Conservation (phyloP, 1,284 basidiomycete genomes). For the Ustilago trichophora region DNA sequence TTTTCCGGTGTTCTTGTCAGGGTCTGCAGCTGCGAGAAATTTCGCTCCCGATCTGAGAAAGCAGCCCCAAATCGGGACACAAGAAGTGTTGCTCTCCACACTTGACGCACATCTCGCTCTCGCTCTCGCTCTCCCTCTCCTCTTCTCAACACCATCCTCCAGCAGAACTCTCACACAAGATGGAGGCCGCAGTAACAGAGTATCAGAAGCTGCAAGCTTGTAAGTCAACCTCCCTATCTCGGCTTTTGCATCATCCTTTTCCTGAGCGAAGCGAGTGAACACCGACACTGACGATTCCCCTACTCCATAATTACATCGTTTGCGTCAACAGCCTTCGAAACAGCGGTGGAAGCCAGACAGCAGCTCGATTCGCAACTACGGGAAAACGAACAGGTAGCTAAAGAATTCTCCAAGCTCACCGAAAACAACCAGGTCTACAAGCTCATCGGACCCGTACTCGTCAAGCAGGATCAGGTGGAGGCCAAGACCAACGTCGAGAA, state of each 20-base stretch:
- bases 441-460: slow-evolving; percentile 87
- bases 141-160: not conserved
- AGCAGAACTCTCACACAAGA: slow-evolving; percentile 2
- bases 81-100: slow-evolving; percentile 9
- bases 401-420: slow-evolving; percentile 86
- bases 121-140: too few species aligned
- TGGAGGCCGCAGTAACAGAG: slow-evolving; percentile 44
- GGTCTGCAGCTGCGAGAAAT: too few species aligned
- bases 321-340: slow-evolving; percentile 41
- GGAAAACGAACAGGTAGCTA: slow-evolving; percentile 92
- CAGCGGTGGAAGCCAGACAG: slow-evolving; percentile 55
- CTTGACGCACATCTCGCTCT: slow-evolving; percentile 1
- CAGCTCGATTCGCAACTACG: slow-evolving; percentile 75
- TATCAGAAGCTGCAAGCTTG: slow-evolving; percentile 51
- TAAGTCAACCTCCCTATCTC: too few species aligned
- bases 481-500: slow-evolving; percentile 90
- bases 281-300: too few species aligned
- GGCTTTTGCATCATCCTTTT: too few species aligned
- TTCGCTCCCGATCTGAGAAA: too few species aligned
- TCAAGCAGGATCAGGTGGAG: slow-evolving; percentile 87
- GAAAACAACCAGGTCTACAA: slow-evolving; percentile 87
- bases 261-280: too few species aligned
- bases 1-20: not conserved
- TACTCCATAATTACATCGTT: too few species aligned
- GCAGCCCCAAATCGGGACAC: too few species aligned